Conservation (phyloP, 192 early-diverging fungal genomes). For the Podila epicladia region DNA sequence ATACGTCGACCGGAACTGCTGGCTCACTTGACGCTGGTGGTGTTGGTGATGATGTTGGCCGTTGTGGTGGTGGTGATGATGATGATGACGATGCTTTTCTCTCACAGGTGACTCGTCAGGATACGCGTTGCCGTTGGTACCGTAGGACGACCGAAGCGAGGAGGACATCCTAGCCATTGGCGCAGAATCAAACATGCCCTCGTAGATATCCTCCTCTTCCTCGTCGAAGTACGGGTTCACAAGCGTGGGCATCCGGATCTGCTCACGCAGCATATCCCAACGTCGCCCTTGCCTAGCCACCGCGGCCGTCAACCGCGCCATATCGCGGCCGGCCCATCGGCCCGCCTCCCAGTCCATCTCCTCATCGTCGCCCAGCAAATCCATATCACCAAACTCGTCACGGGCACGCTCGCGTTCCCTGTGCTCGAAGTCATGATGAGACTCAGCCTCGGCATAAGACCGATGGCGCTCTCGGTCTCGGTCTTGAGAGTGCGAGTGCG, state of each 20-base stretch:
- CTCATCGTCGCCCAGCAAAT: constrained; percentile 12
- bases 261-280: constrained; percentile 38
- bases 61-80: neutral
- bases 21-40: neutral
- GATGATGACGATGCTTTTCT: neutral
- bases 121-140: neutral
- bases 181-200: constrained; percentile 21
- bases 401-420: neutral
- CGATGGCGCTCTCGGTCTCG: neutral
- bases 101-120: neutral
- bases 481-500: neutral
- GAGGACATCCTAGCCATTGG: neutral
- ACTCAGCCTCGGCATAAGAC: neutral
- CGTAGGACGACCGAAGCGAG: neutral
- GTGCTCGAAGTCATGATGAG: neutral
- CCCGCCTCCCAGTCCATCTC: constrained; percentile 44
- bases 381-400: neutral
- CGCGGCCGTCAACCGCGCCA: constrained; percentile 42
- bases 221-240: constrained; percentile 27
- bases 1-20: neutral
- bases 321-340: constrained; percentile 43
- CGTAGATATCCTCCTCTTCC: constrained; percentile 33
- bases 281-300: constrained; percentile 45
- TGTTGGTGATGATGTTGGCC: neutral
- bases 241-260: constrained; percentile 36